Evolutionary conservation across 2,329 filamentous ascomycete species (phyloP).

Genomic region (Davidsoniella neocaledoniae): DNA sequence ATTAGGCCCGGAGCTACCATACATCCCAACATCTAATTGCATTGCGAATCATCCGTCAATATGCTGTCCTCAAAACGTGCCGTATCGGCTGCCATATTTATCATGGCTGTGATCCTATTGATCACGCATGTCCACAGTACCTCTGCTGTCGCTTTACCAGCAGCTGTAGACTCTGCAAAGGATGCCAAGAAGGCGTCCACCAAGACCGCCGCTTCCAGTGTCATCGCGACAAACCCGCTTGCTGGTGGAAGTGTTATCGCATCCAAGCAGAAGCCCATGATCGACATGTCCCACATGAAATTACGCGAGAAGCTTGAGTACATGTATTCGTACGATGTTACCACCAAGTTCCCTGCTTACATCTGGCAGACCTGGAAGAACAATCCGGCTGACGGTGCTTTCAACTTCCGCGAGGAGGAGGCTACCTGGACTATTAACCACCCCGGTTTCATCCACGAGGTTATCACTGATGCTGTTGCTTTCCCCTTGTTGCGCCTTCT

Average conservation of each 20-base stretch:
- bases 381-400: conserved; percentile 59
- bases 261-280: conserved; percentile 41
- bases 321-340: conserved; percentile 83
- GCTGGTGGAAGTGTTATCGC: conserved; percentile 11
- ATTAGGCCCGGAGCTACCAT: neutral
- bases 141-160: conserved; percentile 17
- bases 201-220: conserved; percentile 13
- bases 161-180: conserved; percentile 20
- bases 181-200: conserved; percentile 12
- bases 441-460: conserved; percentile 86
- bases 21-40: neutral
- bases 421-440: conserved; percentile 79
- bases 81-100: conserved; percentile 50
- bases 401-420: conserved; percentile 68
- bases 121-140: conserved; percentile 42
- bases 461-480: conserved; percentile 83
- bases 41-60: conserved; percentile 14
- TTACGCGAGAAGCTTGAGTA: conserved; percentile 72
- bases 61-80: conserved; percentile 73
- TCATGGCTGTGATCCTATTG: conserved; percentile 54
- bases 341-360: conserved; percentile 83
- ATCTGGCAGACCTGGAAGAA: conserved; percentile 99
- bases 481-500: conserved; percentile 67
- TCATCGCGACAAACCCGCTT: conserved; percentile 14
- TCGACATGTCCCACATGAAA: conserved; percentile 55